phyloP scores from a whole-genome alignment of 805 yeast genomes.

The Cyberlindnera maritima region DNA sequence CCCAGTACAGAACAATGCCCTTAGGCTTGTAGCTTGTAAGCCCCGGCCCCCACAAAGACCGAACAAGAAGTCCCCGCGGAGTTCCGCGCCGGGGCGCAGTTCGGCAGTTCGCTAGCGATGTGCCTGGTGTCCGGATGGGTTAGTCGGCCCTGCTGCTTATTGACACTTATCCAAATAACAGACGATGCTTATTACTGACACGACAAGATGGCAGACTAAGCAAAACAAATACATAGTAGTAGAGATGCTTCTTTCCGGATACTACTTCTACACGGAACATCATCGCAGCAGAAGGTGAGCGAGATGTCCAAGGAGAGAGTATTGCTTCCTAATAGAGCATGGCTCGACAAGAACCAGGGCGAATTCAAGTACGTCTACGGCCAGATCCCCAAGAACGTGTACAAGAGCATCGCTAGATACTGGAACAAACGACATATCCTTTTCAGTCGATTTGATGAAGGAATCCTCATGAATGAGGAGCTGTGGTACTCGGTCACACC shows the following conservation, averaged over 20 bases:
- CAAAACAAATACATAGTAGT: too few species aligned
- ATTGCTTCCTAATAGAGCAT: slow-evolving; percentile 9
- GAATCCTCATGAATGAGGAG: slow-evolving; percentile 65
- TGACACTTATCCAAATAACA: too few species aligned
- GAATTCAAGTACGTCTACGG: slow-evolving; percentile 11
- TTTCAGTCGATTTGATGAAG: slow-evolving; percentile 64
- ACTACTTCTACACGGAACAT: too few species aligned
- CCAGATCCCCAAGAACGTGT: slow-evolving; percentile 6
- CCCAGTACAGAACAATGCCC: neutral
- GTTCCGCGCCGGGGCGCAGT: neutral
- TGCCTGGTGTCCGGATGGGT: neutral
- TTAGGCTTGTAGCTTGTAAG: neutral
- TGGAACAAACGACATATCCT: slow-evolving; percentile 62
- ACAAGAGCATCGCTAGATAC: slow-evolving; percentile 13
- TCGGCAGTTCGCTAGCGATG: too few species aligned
- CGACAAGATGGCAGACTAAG: too few species aligned
- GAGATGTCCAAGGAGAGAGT: neutral
- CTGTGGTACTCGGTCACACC: slow-evolving; percentile 91
- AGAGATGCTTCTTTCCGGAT: too few species aligned
- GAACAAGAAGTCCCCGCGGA: neutral
- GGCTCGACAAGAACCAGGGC: slow-evolving; percentile 6
- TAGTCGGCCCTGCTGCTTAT: neutral
- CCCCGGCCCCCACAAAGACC: neutral
- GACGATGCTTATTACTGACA: too few species aligned
- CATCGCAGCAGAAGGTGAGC: neutral